These are phyloP conservation scores for Zygnema cylindricum DNA, from an alignment of 139 green algal species.

Conservation along the genomic window DNA sequence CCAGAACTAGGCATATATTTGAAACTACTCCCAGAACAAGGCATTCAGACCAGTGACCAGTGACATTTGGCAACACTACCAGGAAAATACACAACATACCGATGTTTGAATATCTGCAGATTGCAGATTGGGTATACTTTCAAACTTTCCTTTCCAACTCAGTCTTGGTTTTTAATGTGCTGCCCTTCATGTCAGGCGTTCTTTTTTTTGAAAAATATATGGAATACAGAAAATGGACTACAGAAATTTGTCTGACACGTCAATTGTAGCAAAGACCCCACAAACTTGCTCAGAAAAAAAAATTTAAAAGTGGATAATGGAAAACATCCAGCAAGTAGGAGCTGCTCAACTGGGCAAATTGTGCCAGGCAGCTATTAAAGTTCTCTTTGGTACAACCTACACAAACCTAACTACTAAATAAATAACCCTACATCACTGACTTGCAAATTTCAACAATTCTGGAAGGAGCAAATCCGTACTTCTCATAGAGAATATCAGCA, in stretches of 20 bases:
- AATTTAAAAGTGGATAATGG: constrained; percentile 11
- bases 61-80: too few species aligned
- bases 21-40: too few species aligned
- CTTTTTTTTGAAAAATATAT: not conserved
- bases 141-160: too few species aligned
- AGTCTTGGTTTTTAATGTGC: too few species aligned
- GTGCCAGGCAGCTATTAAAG: not conserved
- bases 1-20: too few species aligned
- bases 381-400: constrained; percentile 20
- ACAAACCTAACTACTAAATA: not conserved
- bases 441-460: constrained; percentile 82
- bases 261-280: not conserved
- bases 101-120: not conserved
- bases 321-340: too few species aligned
- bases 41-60: too few species aligned
- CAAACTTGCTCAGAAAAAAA: not conserved
- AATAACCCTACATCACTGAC: constrained; percentile 61
- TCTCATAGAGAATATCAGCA: constrained; percentile 87
- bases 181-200: too few species aligned
- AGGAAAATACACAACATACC: too few species aligned
- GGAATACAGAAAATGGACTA: not conserved
- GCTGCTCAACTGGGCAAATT: not conserved
- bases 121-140: not conserved
- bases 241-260: not conserved
- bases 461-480: constrained; percentile 92